These are phyloP conservation scores for Dentiscutata heterogama DNA, from an alignment of 371 early-diverging fungal species.

Conservation along the genomic window DNA sequence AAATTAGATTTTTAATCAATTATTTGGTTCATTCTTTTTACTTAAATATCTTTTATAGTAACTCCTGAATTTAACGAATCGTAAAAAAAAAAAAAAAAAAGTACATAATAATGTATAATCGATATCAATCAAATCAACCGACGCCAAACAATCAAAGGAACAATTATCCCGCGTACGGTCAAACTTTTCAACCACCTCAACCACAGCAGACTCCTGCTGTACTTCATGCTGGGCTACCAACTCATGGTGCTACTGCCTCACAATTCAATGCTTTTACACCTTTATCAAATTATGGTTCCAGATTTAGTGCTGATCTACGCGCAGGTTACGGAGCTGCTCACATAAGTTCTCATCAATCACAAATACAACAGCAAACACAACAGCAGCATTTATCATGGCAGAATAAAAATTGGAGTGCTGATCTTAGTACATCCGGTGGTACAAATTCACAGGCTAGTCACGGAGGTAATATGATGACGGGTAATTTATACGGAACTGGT, in stretches of 20 bases:
- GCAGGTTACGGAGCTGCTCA: background rate
- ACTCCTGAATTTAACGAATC: background rate
- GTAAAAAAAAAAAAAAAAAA: background rate
- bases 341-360: background rate
- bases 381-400: background rate
- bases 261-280: background rate
- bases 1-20: too few relatives aligned
- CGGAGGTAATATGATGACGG: background rate
- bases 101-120: background rate
- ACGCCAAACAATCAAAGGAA: background rate
- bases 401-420: background rate
- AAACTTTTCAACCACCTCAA: background rate
- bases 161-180: background rate
- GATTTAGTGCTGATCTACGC: background rate
- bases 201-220: background rate
- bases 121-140: background rate
- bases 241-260: background rate
- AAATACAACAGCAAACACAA: background rate
- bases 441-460: slow-evolving; percentile 4
- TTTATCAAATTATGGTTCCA: background rate
- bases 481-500: background rate
- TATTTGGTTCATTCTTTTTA: too few relatives aligned
- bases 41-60: background rate
- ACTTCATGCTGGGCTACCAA: background rate
- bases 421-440: background rate